These are phyloP conservation scores for Corylus avellana DNA, from an alignment of 306 rosid genomes.

Conservation along the genomic window DNA sequence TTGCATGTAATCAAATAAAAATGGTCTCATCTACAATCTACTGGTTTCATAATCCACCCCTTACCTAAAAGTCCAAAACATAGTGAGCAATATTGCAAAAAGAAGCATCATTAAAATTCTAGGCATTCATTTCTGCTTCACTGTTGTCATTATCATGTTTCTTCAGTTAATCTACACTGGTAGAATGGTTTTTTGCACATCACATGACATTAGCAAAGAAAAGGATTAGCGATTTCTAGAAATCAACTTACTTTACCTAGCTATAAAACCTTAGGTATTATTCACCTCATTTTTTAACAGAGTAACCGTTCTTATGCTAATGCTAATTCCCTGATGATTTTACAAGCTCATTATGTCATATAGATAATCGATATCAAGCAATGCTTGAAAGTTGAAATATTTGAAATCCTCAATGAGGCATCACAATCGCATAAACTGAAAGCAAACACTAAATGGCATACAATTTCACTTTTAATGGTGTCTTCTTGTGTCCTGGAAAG, in stretches of 20 bases:
- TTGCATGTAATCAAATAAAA: background rate
- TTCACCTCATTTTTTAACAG: background rate
- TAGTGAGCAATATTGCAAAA: background rate
- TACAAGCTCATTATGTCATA: background rate
- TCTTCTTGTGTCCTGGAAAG: slow-evolving; percentile 13
- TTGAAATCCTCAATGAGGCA: background rate
- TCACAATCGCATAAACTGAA: background rate
- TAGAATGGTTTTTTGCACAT: background rate
- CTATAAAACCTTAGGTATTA: background rate
- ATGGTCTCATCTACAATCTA: background rate
- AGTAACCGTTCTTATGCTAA: background rate
- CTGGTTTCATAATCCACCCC: background rate
- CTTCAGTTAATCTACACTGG: background rate
- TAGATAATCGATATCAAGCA: background rate
- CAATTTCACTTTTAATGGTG: background rate
- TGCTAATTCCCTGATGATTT: background rate
- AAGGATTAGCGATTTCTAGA: slow-evolving; percentile 2
- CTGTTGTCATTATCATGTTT: background rate
- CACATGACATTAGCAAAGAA: background rate
- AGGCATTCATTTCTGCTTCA: background rate
- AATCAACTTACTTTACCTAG: background rate
- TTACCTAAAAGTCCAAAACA: background rate
- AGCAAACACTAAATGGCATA: slow-evolving; percentile 4
- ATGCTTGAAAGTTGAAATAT: background rate
- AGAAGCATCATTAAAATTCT: background rate